These are phyloP conservation scores for Boechera stricta DNA, from an alignment of 345 rosid genomes.

Conservation along the genomic window DNA sequence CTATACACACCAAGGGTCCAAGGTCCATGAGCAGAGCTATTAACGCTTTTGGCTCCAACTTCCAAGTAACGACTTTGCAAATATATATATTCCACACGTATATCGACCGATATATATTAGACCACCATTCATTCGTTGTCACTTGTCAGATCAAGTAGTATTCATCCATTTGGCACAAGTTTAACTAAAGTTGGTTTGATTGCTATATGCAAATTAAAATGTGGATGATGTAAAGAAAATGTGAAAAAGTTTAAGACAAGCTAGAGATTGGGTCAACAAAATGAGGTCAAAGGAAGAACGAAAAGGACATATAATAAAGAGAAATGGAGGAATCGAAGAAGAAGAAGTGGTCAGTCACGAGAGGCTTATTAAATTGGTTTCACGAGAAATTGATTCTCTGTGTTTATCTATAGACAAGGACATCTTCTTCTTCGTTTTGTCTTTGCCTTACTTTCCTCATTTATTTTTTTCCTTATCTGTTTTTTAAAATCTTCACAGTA, in stretches of 20 bases:
- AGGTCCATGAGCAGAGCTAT: background rate
- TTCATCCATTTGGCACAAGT: background rate
- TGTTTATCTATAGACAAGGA: conserved; percentile 32
- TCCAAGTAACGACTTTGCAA: conserved; percentile 11
- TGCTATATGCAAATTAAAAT: background rate
- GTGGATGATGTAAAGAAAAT: background rate
- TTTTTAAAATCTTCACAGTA: background rate
- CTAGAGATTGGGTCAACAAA: conserved; percentile 25
- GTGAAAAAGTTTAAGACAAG: conserved; percentile 14
- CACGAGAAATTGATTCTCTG: conserved; percentile 42
- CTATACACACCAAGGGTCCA: background rate
- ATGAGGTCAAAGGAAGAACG: conserved; percentile 41
- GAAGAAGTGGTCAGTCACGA: conserved; percentile 44
- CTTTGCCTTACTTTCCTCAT: conserved; percentile 30
- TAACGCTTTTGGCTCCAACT: background rate
- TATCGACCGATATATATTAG: background rate
- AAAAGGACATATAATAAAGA: conserved; percentile 34
- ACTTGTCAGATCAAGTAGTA: conserved; percentile 15
- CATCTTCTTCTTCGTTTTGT: conserved; percentile 39
- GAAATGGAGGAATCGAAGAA: conserved; percentile 14
- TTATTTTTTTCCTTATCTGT: background rate
- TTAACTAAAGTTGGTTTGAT: background rate
- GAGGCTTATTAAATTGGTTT: conserved; percentile 38
- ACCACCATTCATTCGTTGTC: background rate
- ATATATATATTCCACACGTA: background rate